These are phyloP conservation scores for Euphorbia tirucalli DNA, from an alignment of 345 rosid genomes.

Conservation along the genomic window DNA sequence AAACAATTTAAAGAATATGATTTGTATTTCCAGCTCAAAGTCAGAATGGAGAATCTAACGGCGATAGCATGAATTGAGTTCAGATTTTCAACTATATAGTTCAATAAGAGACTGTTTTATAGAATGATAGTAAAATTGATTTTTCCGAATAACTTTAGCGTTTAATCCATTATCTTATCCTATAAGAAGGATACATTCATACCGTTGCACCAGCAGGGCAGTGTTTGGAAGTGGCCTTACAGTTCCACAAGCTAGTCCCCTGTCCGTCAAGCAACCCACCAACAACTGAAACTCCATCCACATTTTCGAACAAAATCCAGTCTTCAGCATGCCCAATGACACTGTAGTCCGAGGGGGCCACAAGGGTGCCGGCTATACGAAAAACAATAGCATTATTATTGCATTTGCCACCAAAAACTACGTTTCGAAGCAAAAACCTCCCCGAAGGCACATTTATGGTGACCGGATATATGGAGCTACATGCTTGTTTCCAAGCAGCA, in stretches of 20 bases:
- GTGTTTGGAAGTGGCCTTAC: conserved; percentile 45
- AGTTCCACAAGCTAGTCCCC: conserved; percentile 65
- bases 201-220: conserved; percentile 79
- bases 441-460: conserved; percentile 55
- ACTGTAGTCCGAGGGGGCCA: conserved; percentile 58
- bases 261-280: conserved; percentile 72
- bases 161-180: no score
- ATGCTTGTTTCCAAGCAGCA: conserved; percentile 54
- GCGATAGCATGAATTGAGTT: no score
- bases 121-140: no score
- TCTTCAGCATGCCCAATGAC: conserved; percentile 36
- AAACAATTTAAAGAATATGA: no score
- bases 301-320: conserved; percentile 53
- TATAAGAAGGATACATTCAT: not conserved
- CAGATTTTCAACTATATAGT: no score
- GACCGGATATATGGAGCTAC: conserved; percentile 44
- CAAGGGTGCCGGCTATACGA: conserved; percentile 54
- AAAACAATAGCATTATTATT: conserved; percentile 40
- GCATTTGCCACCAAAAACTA: conserved; percentile 58
- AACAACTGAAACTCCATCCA: conserved; percentile 44
- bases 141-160: no score
- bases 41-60: no score
- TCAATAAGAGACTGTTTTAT: no score
- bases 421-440: conserved; percentile 38
- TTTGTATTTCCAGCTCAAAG: no score